These are phyloP conservation scores for Camelina sativa DNA, from an alignment of 345 rosid species.

Conservation along the genomic window DNA sequence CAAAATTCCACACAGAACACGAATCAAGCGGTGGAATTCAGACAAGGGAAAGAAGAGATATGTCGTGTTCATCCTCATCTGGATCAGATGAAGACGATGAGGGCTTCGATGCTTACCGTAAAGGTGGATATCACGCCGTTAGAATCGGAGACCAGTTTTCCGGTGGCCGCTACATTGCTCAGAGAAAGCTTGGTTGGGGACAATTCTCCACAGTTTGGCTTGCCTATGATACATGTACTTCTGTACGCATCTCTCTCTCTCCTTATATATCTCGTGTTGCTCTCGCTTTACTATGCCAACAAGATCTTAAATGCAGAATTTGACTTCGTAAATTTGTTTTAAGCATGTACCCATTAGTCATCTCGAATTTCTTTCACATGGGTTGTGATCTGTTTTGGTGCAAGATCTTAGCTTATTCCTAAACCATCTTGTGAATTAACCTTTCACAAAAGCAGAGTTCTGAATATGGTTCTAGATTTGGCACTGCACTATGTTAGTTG, in stretches of 20 bases:
- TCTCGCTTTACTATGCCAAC: slow-evolving; percentile 1
- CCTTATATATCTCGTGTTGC: not conserved
- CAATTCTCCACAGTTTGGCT: slow-evolving; percentile 99
- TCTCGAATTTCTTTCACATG: not conserved
- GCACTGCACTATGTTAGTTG: not conserved
- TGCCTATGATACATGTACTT: slow-evolving; percentile 83
- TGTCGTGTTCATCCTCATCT: slow-evolving; percentile 90
- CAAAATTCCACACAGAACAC: slow-evolving; percentile 21
- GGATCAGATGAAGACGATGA: slow-evolving; percentile 95
- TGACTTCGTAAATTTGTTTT: not conserved
- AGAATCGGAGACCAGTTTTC: slow-evolving; percentile 85
- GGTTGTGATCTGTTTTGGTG: slow-evolving; percentile 29
- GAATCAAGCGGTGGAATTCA: slow-evolving; percentile 17
- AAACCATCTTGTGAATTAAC: slow-evolving; percentile 18
- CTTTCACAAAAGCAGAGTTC: slow-evolving; percentile 4
- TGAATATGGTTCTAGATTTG: slow-evolving; percentile 19
- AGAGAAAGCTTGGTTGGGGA: slow-evolving; percentile 99
- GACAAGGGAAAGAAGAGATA: slow-evolving; percentile 27
- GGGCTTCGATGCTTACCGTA: slow-evolving; percentile 90
- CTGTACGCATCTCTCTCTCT: slow-evolving; percentile 52
- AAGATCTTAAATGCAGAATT: slow-evolving; percentile 19
- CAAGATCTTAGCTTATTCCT: slow-evolving; percentile 12
- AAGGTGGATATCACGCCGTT: slow-evolving; percentile 99
- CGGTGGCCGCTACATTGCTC: slow-evolving; percentile 87
- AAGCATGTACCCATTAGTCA: slow-evolving; percentile 6